These are phyloP conservation scores for Hypoxylon fuscum DNA, from an alignment of 495 filamentous ascomycete genomes.

Conservation along the genomic window DNA sequence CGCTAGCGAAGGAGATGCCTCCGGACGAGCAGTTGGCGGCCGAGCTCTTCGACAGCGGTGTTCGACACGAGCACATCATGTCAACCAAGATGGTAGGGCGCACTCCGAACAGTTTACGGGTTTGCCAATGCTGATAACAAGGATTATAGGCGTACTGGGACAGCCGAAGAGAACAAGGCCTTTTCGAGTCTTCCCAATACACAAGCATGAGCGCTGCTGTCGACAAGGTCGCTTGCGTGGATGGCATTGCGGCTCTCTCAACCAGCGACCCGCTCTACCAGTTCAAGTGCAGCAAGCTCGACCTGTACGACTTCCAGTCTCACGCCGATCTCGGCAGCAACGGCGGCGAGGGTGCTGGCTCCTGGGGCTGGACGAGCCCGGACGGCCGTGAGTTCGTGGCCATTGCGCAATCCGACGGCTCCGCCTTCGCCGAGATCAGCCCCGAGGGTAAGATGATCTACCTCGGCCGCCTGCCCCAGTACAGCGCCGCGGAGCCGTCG, in stretches of 20 bases:
- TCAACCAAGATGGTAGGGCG: conserved; percentile 49
- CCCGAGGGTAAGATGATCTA: conserved; percentile 61
- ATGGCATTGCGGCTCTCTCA: conserved; percentile 56
- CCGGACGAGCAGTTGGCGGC: conserved; percentile 44
- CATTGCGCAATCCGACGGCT: conserved; percentile 65
- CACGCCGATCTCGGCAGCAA: conserved; percentile 61
- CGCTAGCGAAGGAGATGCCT: conserved; percentile 47
- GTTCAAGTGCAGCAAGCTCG: conserved; percentile 63
- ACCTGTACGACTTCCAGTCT: conserved; percentile 63
- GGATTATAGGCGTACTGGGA: conserved; percentile 46
- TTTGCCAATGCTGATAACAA: conserved; percentile 10
- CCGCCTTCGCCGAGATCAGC: conserved; percentile 65
- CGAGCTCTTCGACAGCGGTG: conserved; percentile 54
- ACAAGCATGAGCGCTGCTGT: conserved; percentile 38
- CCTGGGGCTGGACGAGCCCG: conserved; percentile 64
- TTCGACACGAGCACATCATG: conserved; percentile 59
- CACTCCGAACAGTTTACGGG: neutral
- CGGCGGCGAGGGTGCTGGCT: conserved; percentile 51
- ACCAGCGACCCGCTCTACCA: conserved; percentile 55
- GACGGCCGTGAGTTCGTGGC: conserved; percentile 68
- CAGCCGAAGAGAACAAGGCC: conserved; percentile 45
- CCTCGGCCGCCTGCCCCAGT: conserved; percentile 64
- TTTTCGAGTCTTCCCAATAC: conserved; percentile 51
- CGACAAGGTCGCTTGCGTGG: conserved; percentile 50
- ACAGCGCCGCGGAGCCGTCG: conserved; percentile 44